phyloP scores from a whole-genome alignment of 2,329 filamentous ascomycete genomes.

The Ceratocystis harringtonii region DNA sequence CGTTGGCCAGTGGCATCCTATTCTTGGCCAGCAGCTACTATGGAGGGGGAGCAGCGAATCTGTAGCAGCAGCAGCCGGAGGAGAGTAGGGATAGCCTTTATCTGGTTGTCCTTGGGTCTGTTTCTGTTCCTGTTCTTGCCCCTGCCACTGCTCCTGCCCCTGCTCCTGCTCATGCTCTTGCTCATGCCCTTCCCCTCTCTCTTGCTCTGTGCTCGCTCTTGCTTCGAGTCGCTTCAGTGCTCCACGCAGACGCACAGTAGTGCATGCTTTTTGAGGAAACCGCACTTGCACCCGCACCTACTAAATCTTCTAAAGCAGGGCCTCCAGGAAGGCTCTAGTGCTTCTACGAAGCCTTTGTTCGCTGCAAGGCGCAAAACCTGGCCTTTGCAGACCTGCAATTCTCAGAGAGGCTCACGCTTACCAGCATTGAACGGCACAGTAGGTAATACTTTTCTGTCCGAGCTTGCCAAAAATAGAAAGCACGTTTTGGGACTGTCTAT shows the following conservation, averaged over 20 bases:
- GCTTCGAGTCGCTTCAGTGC: not conserved
- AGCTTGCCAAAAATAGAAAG: slow-evolving; percentile 1
- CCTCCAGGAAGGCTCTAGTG: not conserved
- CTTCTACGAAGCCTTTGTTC: not conserved
- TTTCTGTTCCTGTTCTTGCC: too few species aligned
- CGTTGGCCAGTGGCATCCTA: slow-evolving; percentile 3
- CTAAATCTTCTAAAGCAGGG: not conserved
- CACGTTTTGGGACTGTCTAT: not conserved
- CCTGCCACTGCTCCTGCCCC: too few species aligned
- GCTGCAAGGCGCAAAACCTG: not conserved
- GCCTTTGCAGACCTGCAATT: not conserved
- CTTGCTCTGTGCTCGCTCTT: too few species aligned
- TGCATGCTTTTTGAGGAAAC: not conserved
- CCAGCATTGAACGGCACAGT: not conserved
- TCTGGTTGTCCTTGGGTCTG: too few species aligned
- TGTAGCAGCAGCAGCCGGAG: not conserved
- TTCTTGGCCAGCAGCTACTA: not conserved
- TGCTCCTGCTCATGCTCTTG: not conserved
- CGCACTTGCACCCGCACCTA: slow-evolving; percentile 1
- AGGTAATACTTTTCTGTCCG: not conserved
- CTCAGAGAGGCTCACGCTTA: not conserved
- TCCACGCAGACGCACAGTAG: not conserved
- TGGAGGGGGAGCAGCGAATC: not conserved
- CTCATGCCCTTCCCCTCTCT: too few species aligned
- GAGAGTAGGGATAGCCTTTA: too few species aligned